Percentiles rank a stretch among this genome's conserved stretches.
Evolutionary conservation across 2,329 filamentous ascomycete species (phyloP).

Genomic region (Calonectria leucothoes): DNA sequence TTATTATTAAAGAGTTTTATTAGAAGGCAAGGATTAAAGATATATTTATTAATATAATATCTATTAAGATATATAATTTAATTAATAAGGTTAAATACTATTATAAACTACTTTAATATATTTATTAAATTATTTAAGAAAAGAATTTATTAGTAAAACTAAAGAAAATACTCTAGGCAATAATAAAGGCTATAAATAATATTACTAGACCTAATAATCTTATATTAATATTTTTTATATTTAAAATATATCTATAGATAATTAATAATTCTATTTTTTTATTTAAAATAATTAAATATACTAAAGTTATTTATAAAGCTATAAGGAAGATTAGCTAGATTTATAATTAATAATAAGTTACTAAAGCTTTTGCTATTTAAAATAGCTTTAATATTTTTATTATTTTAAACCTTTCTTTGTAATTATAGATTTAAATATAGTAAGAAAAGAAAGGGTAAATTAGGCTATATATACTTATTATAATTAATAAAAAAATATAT

Average conservation of each 20-base stretch:
- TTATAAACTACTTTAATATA: background rate
- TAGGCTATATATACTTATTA: background rate
- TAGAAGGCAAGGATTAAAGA: background rate
- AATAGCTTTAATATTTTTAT: background rate
- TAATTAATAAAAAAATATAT: no score
- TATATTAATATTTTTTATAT: no score
- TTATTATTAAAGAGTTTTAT: background rate
- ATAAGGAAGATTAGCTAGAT: background rate
- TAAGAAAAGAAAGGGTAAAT: background rate
- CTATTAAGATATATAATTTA: background rate
- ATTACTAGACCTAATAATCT: no score
- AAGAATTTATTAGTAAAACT: background rate
- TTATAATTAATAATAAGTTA: background rate
- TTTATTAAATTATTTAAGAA: background rate
- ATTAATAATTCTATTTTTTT: no score
- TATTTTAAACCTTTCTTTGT: no score
- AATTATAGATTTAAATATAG: background rate
- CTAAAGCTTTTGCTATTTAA: background rate
- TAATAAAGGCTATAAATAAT: background rate
- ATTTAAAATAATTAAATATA: background rate
- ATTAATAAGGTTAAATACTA: background rate
- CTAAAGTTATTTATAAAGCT: background rate
- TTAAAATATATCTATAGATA: no score
- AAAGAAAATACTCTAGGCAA: background rate
- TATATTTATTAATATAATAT: background rate